Evolutionary conservation across 257 asterid species (phyloP).

Genomic region (Solanum clarkiae): DNA sequence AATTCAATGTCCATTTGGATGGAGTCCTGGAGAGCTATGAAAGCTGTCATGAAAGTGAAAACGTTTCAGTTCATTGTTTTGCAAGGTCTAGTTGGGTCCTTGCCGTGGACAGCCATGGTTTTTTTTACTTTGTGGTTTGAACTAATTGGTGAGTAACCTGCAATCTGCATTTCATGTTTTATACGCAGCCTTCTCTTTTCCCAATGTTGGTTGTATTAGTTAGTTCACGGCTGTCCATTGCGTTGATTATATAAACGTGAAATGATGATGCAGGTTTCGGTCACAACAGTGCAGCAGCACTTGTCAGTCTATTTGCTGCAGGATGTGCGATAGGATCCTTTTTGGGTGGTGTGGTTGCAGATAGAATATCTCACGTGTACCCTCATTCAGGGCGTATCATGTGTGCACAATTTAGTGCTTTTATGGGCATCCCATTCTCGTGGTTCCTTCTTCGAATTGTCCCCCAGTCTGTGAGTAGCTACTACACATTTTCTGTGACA

Average conservation of each 20-base stretch:
- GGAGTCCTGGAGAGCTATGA: constrained; percentile 85
- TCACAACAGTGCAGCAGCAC: constrained; percentile 68
- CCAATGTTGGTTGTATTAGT: neutral
- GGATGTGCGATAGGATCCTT: constrained; percentile 93
- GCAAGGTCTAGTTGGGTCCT: constrained; percentile 85
- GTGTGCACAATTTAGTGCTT: constrained; percentile 88
- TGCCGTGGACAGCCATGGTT: constrained; percentile 93
- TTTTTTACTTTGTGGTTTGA: constrained; percentile 91
- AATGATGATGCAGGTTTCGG: constrained; percentile 57
- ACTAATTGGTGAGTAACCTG: constrained; percentile 48
- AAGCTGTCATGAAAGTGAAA: constrained; percentile 61
- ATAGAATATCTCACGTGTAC: constrained; percentile 45
- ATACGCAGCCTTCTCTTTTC: neutral
- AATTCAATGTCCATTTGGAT: constrained; percentile 48
- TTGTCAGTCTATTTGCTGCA: constrained; percentile 76
- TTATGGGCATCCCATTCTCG: constrained; percentile 90
- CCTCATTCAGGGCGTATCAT: constrained; percentile 69
- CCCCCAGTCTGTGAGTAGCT: constrained; percentile 56
- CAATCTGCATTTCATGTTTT: neutral
- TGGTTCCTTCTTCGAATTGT: constrained; percentile 57
- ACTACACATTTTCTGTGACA: constrained; percentile 44
- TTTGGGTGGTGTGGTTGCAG: constrained; percentile 80
- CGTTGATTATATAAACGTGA: neutral
- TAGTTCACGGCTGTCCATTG: neutral
- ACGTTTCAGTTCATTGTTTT: constrained; percentile 86